Base-by-base conservation (phyloP, 306 rosid genomes). In the Nissolia schottii region DNA sequence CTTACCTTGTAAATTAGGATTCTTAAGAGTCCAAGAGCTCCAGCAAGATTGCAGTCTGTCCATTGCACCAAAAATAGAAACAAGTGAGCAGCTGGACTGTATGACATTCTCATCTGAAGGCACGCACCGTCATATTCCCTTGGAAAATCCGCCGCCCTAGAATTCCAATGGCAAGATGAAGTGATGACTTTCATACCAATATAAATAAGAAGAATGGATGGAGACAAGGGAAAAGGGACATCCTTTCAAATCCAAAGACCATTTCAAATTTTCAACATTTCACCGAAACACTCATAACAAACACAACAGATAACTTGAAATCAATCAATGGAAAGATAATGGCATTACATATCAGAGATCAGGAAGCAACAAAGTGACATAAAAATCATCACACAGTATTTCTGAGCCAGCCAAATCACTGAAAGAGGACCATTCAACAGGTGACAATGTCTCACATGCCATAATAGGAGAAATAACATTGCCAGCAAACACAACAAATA, bases 61-160 rank as follows among this genome's bases (percentile, higher is more conserved):
- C 98, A 93, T 57, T 93, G 97, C 69, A 93, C 96, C 57, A 93
- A 81, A 74, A 93, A 93, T 22, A 93, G 96, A 82, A 93, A 93
- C 48, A 93, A 67, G 74, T 91, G 98, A 12, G 97, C 98, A 15
- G 96, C 97, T 8, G 97, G 96, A 84, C 98, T 93, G 79, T 93
- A 93, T 2, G 98, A 93, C 93, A 93, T 88, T 85, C 98, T 87
- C 98, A 93, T 93, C 87, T 93, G 98, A 84, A 93, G 89, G 78
- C 97, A 90, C 10, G 98, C 96, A 58, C 98, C 98, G 57, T 93
- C 98, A 63, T 89, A 93, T 45, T 93, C 97, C 85, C 90, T 82
- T 0, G 96, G 82, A 82, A 81, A 90, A 79, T 93, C 98, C 0
- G 98, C 89, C 5, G 97, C 97, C 88, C 98, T 93, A 57, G 82